Evolutionary conservation across 164 flowering plant species (phyloP).

Genomic region (Magnolia officinalis): DNA sequence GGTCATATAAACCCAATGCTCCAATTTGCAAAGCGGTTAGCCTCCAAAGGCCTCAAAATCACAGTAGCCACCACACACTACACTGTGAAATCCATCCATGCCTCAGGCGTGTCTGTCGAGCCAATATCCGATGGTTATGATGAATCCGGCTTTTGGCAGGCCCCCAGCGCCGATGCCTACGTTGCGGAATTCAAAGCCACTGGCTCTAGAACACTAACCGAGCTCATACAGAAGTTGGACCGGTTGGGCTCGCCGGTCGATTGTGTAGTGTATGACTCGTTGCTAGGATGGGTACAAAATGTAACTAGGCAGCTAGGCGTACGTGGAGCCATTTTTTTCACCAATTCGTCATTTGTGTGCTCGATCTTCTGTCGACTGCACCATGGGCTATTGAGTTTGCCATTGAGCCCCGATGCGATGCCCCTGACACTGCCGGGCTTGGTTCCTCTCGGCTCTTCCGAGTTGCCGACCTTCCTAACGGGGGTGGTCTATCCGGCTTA

Average conservation of each 20-base stretch:
- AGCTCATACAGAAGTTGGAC: constrained; percentile 6
- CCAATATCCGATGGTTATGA: constrained; percentile 22
- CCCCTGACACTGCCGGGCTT: constrained; percentile 32
- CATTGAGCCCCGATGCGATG: constrained; percentile 10
- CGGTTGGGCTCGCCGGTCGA: not conserved
- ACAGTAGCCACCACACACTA: constrained; percentile 20
- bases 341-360: constrained; percentile 19
- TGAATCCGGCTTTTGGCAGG: constrained; percentile 6
- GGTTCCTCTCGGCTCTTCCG: constrained; percentile 25
- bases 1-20: constrained; percentile 30
- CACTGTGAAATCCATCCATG: constrained; percentile 8
- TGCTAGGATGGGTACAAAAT: constrained; percentile 14
- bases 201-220: constrained; percentile 2
- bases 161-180: not conserved
- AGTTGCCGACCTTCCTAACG: constrained; percentile 34
- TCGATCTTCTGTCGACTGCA: constrained; percentile 20
- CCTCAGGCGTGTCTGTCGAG: constrained; percentile 3
- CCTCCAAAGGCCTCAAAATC: constrained; percentile 3
- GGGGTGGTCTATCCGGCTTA: constrained; percentile 28
- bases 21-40: constrained; percentile 19
- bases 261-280: constrained; percentile 14
- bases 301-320: constrained; percentile 22
- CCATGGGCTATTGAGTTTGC: constrained; percentile 19
- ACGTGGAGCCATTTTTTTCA: constrained; percentile 26
- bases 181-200: not conserved